Evolutionary conservation across 1,139 yeast species (phyloP).

Genomic region (Meyerozyma sp.): DNA sequence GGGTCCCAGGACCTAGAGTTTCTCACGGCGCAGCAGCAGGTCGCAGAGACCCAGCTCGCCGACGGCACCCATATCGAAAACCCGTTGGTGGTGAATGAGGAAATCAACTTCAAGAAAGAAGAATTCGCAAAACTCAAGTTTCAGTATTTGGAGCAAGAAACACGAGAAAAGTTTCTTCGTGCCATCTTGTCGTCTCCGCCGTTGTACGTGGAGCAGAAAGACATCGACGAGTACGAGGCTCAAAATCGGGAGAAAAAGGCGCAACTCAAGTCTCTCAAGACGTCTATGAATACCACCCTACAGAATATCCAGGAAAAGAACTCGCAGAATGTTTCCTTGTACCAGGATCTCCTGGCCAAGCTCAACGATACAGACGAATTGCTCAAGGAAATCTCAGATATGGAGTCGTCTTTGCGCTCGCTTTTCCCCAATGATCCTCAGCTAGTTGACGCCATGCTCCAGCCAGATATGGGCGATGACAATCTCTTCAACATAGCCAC

Average conservation of each 20-base stretch:
- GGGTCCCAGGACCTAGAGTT: background rate
- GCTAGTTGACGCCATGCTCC: background rate
- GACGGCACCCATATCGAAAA: conserved; percentile 6
- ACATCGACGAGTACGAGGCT: conserved; percentile 18
- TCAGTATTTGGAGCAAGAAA: conserved; percentile 61
- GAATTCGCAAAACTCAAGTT: conserved; percentile 50
- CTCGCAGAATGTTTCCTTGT: conserved; percentile 7
- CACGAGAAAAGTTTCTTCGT: conserved; percentile 54
- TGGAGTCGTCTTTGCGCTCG: conserved; percentile 7
- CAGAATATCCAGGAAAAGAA: conserved; percentile 6
- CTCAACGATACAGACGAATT: conserved; percentile 3
- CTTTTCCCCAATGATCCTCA: conserved; percentile 5
- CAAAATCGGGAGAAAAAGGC: conserved; percentile 18
- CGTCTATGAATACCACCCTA: conserved; percentile 4
- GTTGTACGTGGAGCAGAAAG: conserved; percentile 19
- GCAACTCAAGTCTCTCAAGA: conserved; percentile 13
- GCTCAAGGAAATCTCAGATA: conserved; percentile 1
- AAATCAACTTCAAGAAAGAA: conserved; percentile 29
- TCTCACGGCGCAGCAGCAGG: background rate
- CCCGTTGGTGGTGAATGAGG: conserved; percentile 26
- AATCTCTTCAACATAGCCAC: background rate
- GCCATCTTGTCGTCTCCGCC: conserved; percentile 14
- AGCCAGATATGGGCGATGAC: background rate
- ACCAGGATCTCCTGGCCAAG: conserved; percentile 2
- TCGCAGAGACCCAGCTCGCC: background rate